These are phyloP conservation scores for Abelmoschus esculentus DNA, from an alignment of 345 rosid species.

Conservation along the genomic window DNA sequence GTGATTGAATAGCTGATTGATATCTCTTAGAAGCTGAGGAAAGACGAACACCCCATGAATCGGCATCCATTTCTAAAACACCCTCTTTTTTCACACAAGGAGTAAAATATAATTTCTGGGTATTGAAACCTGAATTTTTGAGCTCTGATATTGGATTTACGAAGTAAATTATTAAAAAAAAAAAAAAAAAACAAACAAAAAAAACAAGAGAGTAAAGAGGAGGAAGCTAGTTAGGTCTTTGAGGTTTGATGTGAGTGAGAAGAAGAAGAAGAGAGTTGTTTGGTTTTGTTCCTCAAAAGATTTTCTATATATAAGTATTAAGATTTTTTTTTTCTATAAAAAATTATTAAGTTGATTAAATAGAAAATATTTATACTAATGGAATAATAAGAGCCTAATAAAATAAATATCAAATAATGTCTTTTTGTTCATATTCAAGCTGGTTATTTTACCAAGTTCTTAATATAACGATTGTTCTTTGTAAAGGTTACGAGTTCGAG, in stretches of 20 bases:
- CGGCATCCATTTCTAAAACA: constrained; percentile 58
- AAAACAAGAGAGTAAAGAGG: not conserved
- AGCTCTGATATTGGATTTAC: constrained; percentile 13
- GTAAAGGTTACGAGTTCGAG: no score
- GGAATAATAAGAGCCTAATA: no score
- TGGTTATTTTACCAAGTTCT: no score
- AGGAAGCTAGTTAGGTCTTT: not conserved
- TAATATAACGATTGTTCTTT: no score
- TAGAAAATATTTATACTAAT: no score
- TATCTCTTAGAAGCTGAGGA: constrained; percentile 81
- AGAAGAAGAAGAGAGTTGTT: not conserved
- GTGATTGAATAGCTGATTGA: constrained; percentile 74
- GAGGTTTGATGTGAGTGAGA: constrained; percentile 8
- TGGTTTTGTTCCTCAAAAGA: not conserved
- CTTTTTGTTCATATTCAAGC: no score
- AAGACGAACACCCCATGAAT: constrained; percentile 81
- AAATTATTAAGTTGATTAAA: no score
- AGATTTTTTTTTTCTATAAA: no score
- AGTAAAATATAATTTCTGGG: not conserved
- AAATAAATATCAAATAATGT: no score
- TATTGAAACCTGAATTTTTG: not conserved
- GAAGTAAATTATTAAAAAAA: not conserved
- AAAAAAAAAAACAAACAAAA: no score
- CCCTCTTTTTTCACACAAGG: not conserved
- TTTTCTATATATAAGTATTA: not conserved